phyloP scores from a whole-genome alignment of 495 filamentous ascomycete genomes.

The Thermochaetoides thermophila region DNA sequence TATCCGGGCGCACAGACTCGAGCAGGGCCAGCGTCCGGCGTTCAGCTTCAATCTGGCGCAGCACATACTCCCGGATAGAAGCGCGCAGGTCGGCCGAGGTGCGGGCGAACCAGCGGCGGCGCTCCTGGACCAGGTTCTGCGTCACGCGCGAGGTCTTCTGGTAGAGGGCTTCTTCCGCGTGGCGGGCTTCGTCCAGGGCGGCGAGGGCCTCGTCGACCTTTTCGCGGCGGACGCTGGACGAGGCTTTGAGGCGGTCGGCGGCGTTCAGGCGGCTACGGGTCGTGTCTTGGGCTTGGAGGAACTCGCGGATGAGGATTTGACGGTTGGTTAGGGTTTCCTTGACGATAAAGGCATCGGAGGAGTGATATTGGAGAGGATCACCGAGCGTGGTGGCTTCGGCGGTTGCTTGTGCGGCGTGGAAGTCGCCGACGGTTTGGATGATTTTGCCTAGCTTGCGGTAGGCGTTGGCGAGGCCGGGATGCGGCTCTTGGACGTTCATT shows the following conservation, averaged over 20 bases:
- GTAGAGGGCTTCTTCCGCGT: constrained; percentile 59
- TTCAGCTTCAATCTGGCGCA: constrained; percentile 92
- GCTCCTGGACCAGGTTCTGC: constrained; percentile 73
- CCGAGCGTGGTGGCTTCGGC: constrained; percentile 90
- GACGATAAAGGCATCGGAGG: constrained; percentile 90
- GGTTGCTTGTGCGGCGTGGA: constrained; percentile 92
- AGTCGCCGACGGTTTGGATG: constrained; percentile 85
- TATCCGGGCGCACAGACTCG: constrained; percentile 82
- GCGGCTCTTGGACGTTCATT: constrained; percentile 79
- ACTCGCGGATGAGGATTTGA: constrained; percentile 92
- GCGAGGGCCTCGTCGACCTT: constrained; percentile 94
- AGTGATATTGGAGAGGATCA: constrained; percentile 90
- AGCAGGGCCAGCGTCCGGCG: constrained; percentile 81
- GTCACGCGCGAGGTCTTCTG: constrained; percentile 81
- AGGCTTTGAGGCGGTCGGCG: constrained; percentile 75
- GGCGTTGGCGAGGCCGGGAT: constrained; percentile 71
- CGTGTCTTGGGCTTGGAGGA: constrained; percentile 70
- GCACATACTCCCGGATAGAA: constrained; percentile 78
- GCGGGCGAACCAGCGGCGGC: constrained; percentile 77
- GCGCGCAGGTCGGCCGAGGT: constrained; percentile 67
- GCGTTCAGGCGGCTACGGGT: constrained; percentile 67
- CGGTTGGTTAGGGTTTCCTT: constrained; percentile 98
- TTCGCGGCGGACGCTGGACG: constrained; percentile 68
- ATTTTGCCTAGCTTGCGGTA: constrained; percentile 92
- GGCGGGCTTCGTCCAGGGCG: constrained; percentile 72